phyloP scores from a whole-genome alignment of 2,329 filamentous ascomycete genomes.

The Fusarium miscanthi region DNA sequence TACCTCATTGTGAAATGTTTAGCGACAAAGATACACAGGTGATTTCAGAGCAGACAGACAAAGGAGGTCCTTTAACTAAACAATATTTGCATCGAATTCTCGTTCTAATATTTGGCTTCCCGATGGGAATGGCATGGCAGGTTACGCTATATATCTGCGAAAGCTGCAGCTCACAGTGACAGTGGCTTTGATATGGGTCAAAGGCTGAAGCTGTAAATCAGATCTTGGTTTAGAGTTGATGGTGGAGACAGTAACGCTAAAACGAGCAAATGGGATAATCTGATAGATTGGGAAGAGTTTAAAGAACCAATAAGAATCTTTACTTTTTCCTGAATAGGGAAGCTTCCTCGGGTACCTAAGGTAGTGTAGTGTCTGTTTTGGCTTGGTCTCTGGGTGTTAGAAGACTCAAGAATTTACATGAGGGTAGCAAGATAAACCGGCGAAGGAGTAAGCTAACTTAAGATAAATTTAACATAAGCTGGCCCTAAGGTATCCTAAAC shows the following conservation, averaged over 20 bases:
- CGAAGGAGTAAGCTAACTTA: no score
- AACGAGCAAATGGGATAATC: background rate
- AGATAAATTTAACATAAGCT: no score
- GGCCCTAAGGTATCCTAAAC: no score
- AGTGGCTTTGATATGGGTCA: no score
- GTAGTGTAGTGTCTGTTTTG: background rate
- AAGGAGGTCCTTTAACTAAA: background rate
- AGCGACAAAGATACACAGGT: background rate
- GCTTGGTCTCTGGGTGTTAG: background rate
- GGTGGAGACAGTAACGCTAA: no score
- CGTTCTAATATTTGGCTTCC: background rate
- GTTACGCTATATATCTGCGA: background rate
- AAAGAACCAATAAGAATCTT: background rate
- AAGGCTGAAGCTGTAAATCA: background rate
- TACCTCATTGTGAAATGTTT: no score
- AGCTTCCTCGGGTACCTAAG: background rate
- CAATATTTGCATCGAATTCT: no score
- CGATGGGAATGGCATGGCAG: no score
- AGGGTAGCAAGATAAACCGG: background rate
- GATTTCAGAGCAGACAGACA: no score
- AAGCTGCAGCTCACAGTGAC: no score
- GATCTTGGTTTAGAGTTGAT: background rate
- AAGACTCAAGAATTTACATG: no score
- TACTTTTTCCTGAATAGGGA: background rate
- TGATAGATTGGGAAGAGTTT: no score